Percentiles rank a stretch among this genome's conserved stretches.
Conservation (phyloP, 1,139 yeast species). For the Diutina siamensis region DNA sequence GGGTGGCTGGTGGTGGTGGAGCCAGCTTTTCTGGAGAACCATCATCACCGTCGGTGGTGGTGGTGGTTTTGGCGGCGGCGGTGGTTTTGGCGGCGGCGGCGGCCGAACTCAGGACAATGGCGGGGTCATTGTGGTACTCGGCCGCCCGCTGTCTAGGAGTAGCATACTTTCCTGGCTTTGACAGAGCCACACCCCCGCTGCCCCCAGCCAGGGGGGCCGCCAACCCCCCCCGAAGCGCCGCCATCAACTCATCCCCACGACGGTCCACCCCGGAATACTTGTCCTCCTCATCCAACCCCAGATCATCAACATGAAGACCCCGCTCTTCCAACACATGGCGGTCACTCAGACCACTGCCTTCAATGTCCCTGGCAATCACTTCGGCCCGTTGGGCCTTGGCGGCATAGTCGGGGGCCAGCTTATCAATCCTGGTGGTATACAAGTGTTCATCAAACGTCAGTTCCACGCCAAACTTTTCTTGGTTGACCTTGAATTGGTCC, state of each 20-base stretch:
- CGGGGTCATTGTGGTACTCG: constrained; percentile 63
- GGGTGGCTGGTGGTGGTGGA: constrained; percentile 6
- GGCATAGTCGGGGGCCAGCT: constrained; percentile 60
- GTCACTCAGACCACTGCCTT: constrained; percentile 47
- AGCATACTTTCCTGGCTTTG: constrained; percentile 29
- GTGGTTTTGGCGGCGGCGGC: constrained; percentile 7
- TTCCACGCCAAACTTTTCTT: constrained; percentile 77
- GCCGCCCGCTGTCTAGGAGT: constrained; percentile 63
- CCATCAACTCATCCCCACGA: constrained; percentile 55
- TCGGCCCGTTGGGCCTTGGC: constrained; percentile 63
- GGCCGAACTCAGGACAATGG: constrained; percentile 51
- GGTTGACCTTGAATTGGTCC: constrained; percentile 93
- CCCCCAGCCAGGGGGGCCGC: constrained; percentile 14
- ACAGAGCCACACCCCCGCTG: constrained; percentile 7
- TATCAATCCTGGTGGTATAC: constrained; percentile 80
- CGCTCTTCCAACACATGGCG: constrained; percentile 87
- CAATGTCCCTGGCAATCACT: constrained; percentile 72
- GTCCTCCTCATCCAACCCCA: constrained; percentile 91
- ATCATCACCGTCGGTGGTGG: constrained; percentile 9
- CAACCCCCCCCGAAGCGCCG: constrained; percentile 22
- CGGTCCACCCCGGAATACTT: constrained; percentile 79
- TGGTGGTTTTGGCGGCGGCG: constrained; percentile 12
- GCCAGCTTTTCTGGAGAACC: neutral
- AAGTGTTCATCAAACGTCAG: constrained; percentile 81
- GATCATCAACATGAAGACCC: constrained; percentile 64